These are phyloP conservation scores for Phylloporus scabripes DNA, from an alignment of 768 basidiomycete species.

Conservation along the genomic window DNA sequence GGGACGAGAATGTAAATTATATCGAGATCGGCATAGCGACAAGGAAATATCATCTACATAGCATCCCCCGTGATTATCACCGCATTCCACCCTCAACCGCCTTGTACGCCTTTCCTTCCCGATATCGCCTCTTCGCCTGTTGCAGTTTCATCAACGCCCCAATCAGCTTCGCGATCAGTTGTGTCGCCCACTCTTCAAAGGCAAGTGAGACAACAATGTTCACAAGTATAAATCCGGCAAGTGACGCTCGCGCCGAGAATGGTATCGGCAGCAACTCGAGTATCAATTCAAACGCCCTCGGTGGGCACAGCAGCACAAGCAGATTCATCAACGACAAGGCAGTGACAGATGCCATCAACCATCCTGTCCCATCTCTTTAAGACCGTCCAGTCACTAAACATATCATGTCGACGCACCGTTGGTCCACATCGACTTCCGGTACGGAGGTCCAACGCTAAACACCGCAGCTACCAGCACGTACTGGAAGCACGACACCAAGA, in stretches of 20 bases:
- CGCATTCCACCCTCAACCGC: constrained; percentile 70
- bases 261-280: constrained; percentile 79
- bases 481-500: constrained; percentile 96
- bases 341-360: constrained; percentile 75
- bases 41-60: neutral
- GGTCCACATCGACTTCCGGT: constrained; percentile 90
- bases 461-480: constrained; percentile 96
- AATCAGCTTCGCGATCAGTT: constrained; percentile 49
- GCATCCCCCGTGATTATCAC: constrained; percentile 7
- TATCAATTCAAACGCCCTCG: constrained; percentile 48
- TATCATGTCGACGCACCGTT: constrained; percentile 56
- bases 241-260: constrained; percentile 54
- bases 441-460: constrained; percentile 97
- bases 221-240: constrained; percentile 59
- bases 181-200: constrained; percentile 76
- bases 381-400: neutral
- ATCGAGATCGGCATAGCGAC: constrained; percentile 19
- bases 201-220: constrained; percentile 69
- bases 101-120: constrained; percentile 79
- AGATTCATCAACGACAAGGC: constrained; percentile 68
- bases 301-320: constrained; percentile 70
- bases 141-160: constrained; percentile 41
- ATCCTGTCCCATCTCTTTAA: constrained; percentile 40
- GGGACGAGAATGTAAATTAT: neutral
- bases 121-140: constrained; percentile 40